These are phyloP conservation scores for Juncus effusus DNA, from an alignment of 176 grass and related monocot genomes.

Conservation along the genomic window DNA sequence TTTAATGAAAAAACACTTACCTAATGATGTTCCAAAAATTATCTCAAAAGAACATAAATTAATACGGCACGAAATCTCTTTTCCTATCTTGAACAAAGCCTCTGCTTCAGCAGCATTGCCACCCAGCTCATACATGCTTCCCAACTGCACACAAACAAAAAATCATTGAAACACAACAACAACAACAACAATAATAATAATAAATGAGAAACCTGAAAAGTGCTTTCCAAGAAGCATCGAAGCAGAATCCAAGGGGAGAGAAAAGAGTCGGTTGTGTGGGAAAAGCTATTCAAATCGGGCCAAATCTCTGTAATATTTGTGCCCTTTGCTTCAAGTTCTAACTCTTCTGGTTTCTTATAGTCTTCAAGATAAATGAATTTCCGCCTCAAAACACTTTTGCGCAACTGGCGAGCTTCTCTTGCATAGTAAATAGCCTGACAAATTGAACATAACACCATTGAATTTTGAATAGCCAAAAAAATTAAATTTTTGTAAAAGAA, in stretches of 20 bases:
- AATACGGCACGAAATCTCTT: conserved; percentile 55
- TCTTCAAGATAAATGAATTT: conserved; percentile 56
- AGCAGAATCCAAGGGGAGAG: conserved; percentile 75
- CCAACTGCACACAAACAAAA: conserved; percentile 41
- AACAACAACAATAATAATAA: not conserved
- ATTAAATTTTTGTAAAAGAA: not conserved
- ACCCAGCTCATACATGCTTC: conserved; percentile 52
- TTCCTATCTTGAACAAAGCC: conserved; percentile 60
- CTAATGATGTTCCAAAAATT: conserved; percentile 58
- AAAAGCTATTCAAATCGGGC: conserved; percentile 45
- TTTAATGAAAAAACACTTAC: conserved; percentile 37
- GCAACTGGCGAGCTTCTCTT: conserved; percentile 61
- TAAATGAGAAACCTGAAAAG: conserved; percentile 63
- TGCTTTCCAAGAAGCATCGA: conserved; percentile 87
- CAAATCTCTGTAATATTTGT: conserved; percentile 58
- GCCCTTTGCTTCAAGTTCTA: conserved; percentile 49
- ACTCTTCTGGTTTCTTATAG: conserved; percentile 27
- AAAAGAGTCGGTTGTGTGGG: conserved; percentile 40
- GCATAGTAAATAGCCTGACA: conserved; percentile 67
- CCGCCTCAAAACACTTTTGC: conserved; percentile 59
- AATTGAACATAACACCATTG: not conserved
- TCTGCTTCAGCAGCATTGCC: conserved; percentile 79
- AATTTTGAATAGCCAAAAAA: not conserved
- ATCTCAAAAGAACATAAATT: conserved; percentile 52
- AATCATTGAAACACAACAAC: too few species aligned